These are phyloP conservation scores for Schizosaccharomyces lindneri DNA, from an alignment of 805 yeast species.

Conservation along the genomic window DNA sequence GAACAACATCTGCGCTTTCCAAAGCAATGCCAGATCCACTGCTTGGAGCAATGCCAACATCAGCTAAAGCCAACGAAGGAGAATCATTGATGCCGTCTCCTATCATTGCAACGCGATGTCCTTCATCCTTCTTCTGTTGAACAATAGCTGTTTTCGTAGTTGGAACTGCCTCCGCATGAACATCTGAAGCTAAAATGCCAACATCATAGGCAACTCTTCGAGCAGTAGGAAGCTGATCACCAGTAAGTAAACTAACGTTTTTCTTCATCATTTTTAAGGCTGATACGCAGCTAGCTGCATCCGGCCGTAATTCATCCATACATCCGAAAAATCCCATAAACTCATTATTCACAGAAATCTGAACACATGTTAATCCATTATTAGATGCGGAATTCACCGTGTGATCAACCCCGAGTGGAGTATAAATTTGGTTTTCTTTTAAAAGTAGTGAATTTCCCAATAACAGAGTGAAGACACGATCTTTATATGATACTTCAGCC, in stretches of 20 bases:
- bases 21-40: constrained; percentile 91
- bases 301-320: constrained; percentile 40
- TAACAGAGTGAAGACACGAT: not conserved
- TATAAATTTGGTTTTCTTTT: constrained; percentile 8
- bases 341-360: constrained; percentile 30
- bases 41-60: constrained; percentile 74
- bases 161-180: constrained; percentile 58
- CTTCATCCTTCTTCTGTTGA: constrained; percentile 7
- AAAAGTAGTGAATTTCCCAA: constrained; percentile 32
- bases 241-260: constrained; percentile 67
- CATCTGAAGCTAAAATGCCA: constrained; percentile 38
- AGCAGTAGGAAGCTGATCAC: constrained; percentile 51
- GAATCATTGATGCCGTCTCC: constrained; percentile 98
- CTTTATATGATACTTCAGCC: constrained; percentile 1
- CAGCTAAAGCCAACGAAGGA: constrained; percentile 75
- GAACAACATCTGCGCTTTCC: constrained; percentile 84
- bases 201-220: constrained; percentile 35
- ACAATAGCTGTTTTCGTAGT: constrained; percentile 49
- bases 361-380: constrained; percentile 24
- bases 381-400: constrained; percentile 9
- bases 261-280: constrained; percentile 28
- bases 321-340: constrained; percentile 45
- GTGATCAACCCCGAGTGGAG: constrained; percentile 5
- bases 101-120: constrained; percentile 41
- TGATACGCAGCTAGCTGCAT: constrained; percentile 34